Base-by-base conservation (phyloP, 23 red algal genomes). In the Gracilaria caudata region DNA sequence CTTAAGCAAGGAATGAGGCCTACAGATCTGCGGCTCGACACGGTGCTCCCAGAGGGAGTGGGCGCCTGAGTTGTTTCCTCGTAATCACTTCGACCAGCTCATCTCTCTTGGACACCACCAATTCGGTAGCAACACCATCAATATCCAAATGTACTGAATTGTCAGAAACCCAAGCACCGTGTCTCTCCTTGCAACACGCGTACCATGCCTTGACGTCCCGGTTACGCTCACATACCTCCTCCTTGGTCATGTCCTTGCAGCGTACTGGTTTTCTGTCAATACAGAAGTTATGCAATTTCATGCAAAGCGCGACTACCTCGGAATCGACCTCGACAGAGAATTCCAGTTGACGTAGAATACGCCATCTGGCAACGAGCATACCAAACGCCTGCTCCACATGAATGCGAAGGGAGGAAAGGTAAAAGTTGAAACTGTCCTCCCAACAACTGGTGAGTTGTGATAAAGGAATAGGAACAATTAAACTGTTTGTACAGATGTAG, bases 331-430 rank as follows among this genome's bases (percentile, higher is more conserved):
- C 45, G 6, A 54, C 28, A 35, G 74, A 78, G 26, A 56, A 78
- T 30, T 78, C 74, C 45, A 78, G 41, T 1, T 57, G 6, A 14
- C 25, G 34, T 24, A 78, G 74, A 24, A 78, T 33, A 4, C 74
- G 10, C 45, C 74, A 56, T 37, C 51, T 6, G 1, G 25, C 51
- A 0, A 78, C 45, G 3, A 78, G 45, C 24, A 78, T 55, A 34
- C 45, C 74, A 58, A 78, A 78, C 2, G 74, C 40, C 38, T 78
- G 74, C 23, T 56, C 74, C 21, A 78, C 74, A 54, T 78, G 74
- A 36, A 78, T 78, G 1, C 74, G 45, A 1, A 58, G 30, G 8
- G 74, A 56, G 1, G 74, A 78, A 4, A 56, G 34, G 28, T 23
- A 78, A 55, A 78, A 78, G 38, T 78, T 78, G 28, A 56, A 78